Conservation (phyloP, 1,284 basidiomycete species). For the Heimioporus retisporus region DNA sequence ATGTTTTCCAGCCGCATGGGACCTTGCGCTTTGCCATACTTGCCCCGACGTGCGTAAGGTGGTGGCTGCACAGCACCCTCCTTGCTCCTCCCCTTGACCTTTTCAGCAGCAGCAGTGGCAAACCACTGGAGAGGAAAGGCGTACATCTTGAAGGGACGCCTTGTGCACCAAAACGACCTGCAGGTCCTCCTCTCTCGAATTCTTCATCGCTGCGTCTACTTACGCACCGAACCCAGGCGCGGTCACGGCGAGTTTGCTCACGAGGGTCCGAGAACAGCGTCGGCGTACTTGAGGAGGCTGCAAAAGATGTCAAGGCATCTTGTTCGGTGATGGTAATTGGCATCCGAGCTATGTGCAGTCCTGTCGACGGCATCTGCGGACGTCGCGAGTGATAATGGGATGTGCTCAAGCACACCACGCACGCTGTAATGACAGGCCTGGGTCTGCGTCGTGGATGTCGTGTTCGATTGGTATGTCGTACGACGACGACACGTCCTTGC, state of each 20-base stretch:
- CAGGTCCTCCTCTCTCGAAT: conserved; percentile 78
- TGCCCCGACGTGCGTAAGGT: conserved; percentile 63
- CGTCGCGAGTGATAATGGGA: conserved; percentile 12
- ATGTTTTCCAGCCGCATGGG: conserved; percentile 54
- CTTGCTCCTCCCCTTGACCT: conserved; percentile 67
- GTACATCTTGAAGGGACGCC: conserved; percentile 87
- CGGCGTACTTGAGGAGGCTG: conserved; percentile 79
- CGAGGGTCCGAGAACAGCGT: conserved; percentile 66
- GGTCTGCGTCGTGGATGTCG: conserved; percentile 53
- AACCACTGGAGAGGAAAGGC: conserved; percentile 89
- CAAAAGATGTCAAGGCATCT: conserved; percentile 83
- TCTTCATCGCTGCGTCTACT: conserved; percentile 73
- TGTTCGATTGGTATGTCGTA: conserved; percentile 47
- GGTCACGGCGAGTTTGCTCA: conserved; percentile 85
- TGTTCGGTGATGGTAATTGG: conserved; percentile 72
- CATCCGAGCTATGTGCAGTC: conserved; percentile 79
- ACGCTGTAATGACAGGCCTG: conserved; percentile 49
- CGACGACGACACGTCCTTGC: conserved; percentile 52
- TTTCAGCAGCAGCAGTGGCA: conserved; percentile 51
- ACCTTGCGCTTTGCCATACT: conserved; percentile 64
- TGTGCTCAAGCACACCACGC: conserved; percentile 5
- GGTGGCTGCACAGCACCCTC: conserved; percentile 62
- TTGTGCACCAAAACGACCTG: conserved; percentile 78
- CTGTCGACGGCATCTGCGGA: conserved; percentile 77
- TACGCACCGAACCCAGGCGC: conserved; percentile 77